Evolutionary conservation across 2,329 filamentous ascomycete species (phyloP), one percentile per base, ranked within the genome.

Genomic region (Teratosphaeria viscida): DNA sequence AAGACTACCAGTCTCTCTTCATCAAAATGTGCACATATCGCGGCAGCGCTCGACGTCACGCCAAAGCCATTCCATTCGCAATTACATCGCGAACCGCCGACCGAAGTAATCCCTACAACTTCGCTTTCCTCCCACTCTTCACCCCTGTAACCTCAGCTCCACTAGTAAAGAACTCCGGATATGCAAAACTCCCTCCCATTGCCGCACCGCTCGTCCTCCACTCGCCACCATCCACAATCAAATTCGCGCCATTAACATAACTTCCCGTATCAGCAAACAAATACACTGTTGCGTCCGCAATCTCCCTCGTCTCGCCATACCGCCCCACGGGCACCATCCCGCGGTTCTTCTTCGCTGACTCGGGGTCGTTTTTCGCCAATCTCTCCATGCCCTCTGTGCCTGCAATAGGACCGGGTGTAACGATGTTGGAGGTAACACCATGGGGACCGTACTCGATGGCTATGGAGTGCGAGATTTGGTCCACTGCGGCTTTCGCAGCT

Each of bases 271-370:
- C 89, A 54, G 88, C 89, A 71, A 96, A 94, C 59, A 97, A 73
- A 68, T 86, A 99, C 0, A 97, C 83, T 0, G 92, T 96, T 1
- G 92, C 89, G 74, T 99, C 92, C 0, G 91, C 88, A 68, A 99
- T 91, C 70, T 99, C 92, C 64, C 87, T 88, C 29, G 95, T 84
- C 0, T 83, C 83, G 6, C 92, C 94, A 73, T 85, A 85, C 59
- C 92, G 81, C 1, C 90, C 90, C 2, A 86, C 76, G 0, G 94
- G 94, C 43, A 95, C 81, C 2, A 66, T 63, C 57, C 65, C 72
- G 29, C 64, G 65, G 59, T 70, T 73, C 39, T 62, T 65, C 26
- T 66, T 67, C 35, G 65, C 67, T 5, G 67, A 69, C 26, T 70
- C 69, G 32, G 65, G 64, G 7, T 68, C 68, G 2, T 58, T 47